Evolutionary conservation across 805 yeast genomes (phyloP).

Genomic region (Ogataea methanolica): DNA sequence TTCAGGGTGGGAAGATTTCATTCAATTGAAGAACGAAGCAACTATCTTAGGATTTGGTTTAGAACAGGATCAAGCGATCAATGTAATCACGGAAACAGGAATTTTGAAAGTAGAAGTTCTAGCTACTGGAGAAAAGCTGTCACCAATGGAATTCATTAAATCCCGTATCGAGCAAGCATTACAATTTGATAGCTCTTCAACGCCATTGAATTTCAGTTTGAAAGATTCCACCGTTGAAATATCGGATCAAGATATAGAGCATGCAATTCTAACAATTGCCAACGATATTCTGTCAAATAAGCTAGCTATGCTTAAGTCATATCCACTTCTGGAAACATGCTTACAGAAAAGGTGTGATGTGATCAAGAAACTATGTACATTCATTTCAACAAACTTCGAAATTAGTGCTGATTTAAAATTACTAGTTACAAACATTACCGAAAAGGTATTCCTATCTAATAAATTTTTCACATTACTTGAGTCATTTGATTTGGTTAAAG

Average conservation of each 20-base stretch:
- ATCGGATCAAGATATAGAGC: conserved; percentile 40
- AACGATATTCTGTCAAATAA: conserved; percentile 53
- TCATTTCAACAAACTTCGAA: conserved; percentile 18
- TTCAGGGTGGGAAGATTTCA: conserved; percentile 77
- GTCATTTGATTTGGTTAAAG: not conserved
- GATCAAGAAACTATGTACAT: conserved; percentile 16
- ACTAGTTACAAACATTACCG: conserved; percentile 13
- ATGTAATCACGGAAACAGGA: conserved; percentile 53
- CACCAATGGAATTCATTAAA: conserved; percentile 39
- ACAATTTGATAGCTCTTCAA: conserved; percentile 40
- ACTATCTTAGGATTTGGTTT: conserved; percentile 54
- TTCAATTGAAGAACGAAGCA: conserved; percentile 51
- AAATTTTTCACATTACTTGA: conserved; percentile 10
- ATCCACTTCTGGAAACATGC: conserved; percentile 47
- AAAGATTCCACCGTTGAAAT: conserved; percentile 35
- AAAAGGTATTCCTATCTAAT: conserved; percentile 12
- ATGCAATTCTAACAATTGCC: conserved; percentile 47
- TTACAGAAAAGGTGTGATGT: conserved; percentile 42
- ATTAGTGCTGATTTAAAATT: conserved; percentile 8
- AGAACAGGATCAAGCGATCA: conserved; percentile 10
- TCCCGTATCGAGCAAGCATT: conserved; percentile 84
- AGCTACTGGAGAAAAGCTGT: conserved; percentile 18
- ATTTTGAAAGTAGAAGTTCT: conserved; percentile 55
- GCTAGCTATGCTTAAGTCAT: conserved; percentile 49
- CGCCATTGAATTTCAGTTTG: conserved; percentile 18